Evolutionary conservation across 108 stramenopile species (phyloP).

Genomic region (Nitzschia sp.): DNA sequence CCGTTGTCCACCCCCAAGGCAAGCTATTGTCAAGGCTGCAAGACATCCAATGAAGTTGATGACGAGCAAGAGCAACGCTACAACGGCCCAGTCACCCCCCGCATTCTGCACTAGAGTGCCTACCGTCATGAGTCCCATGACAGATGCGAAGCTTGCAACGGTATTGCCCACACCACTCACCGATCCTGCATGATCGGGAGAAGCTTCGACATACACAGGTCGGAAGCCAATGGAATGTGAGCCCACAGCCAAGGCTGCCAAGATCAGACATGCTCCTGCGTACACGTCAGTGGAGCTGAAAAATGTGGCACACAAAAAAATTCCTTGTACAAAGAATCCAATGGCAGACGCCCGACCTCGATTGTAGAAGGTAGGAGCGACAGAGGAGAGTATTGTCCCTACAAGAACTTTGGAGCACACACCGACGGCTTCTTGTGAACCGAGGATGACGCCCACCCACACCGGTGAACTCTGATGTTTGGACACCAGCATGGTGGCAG

Average conservation of each 20-base stretch:
- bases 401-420: slow-evolving; percentile 20
- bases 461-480: slow-evolving; percentile 7
- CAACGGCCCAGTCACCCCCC: slow-evolving; percentile 15
- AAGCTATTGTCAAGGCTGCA: slow-evolving; percentile 11
- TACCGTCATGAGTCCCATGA: slow-evolving; percentile 21
- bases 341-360: slow-evolving; percentile 12
- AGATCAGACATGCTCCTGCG: slow-evolving; percentile 7
- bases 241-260: slow-evolving; percentile 17
- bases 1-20: background rate
- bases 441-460: slow-evolving; percentile 24
- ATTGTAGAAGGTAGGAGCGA: background rate
- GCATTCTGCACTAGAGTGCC: slow-evolving; percentile 6
- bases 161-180: slow-evolving; percentile 31
- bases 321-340: slow-evolving; percentile 19
- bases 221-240: slow-evolving; percentile 37
- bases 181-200: slow-evolving; percentile 21
- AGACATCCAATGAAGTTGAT: slow-evolving; percentile 12
- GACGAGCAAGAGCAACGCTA: slow-evolving; percentile 16
- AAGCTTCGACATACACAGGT: slow-evolving; percentile 30
- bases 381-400: background rate
- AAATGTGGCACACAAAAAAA: slow-evolving; percentile 13
- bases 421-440: slow-evolving; percentile 31
- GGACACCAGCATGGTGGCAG: slow-evolving; percentile 34
- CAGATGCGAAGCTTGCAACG: slow-evolving; percentile 30
- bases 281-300: background rate